phyloP scores from a whole-genome alignment of 208 protist species.

The Porcisia deanei region DNA sequence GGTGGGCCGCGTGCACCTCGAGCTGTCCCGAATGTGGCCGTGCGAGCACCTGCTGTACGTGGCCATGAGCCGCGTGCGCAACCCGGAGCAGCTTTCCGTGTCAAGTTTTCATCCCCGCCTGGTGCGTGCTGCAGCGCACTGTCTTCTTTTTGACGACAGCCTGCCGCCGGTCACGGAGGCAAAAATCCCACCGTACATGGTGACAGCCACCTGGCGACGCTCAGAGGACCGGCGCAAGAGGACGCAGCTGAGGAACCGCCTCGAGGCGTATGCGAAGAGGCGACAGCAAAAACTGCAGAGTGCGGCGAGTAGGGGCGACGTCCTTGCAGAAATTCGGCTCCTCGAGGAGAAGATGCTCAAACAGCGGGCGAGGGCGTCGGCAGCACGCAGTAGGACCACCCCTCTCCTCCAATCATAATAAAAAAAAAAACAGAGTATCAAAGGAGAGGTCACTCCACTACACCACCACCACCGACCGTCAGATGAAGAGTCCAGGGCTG shows the following conservation, averaged over 20 bases:
- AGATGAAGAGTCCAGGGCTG: no score
- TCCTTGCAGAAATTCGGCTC: slow-evolving; percentile 25
- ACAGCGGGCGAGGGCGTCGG: slow-evolving; percentile 15
- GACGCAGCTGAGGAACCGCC: slow-evolving; percentile 26
- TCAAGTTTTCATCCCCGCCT: slow-evolving; percentile 58
- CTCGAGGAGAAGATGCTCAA: slow-evolving; percentile 31
- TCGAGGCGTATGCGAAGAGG: slow-evolving; percentile 28
- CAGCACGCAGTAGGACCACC: neutral
- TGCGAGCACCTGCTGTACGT: slow-evolving; percentile 91
- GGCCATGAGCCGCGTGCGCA: slow-evolving; percentile 84
- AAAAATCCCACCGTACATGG: slow-evolving; percentile 50
- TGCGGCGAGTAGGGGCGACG: slow-evolving; percentile 16
- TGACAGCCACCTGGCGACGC: slow-evolving; percentile 69
- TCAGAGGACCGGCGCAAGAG: slow-evolving; percentile 50
- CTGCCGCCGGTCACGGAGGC: slow-evolving; percentile 52
- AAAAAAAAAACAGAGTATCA: no score
- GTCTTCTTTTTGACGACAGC: slow-evolving; percentile 79
- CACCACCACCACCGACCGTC: no score
- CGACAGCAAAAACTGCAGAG: slow-evolving; percentile 18
- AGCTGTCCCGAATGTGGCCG: slow-evolving; percentile 89
- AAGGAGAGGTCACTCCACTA: no score
- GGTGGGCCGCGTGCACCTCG: slow-evolving; percentile 78
- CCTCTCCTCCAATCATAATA: neutral
- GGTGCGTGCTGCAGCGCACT: slow-evolving; percentile 68
- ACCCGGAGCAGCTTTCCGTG: slow-evolving; percentile 82